phyloP scores from a whole-genome alignment of 371 early-diverging fungal species.

The Funneliformis caledonium region DNA sequence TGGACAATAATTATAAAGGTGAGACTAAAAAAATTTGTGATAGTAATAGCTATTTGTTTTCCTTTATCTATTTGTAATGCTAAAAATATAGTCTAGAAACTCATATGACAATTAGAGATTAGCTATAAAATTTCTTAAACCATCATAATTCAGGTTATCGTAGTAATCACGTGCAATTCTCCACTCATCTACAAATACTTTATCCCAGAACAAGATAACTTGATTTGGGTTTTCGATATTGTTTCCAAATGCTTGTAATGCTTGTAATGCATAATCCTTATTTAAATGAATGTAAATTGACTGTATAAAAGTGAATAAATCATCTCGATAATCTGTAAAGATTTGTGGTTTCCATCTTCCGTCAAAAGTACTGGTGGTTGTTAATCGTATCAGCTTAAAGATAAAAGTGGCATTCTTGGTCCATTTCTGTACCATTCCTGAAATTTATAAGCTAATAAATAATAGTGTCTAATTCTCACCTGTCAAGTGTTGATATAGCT shows the following conservation, averaged over 20 bases:
- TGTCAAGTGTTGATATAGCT: background rate
- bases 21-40: too few relatives aligned
- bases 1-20: too few relatives aligned
- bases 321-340: background rate
- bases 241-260: background rate
- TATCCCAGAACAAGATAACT: constrained; percentile 1
- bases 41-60: too few relatives aligned
- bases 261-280: constrained; percentile 2
- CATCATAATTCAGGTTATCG: constrained; percentile 3
- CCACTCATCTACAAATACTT: constrained; percentile 16
- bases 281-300: constrained; percentile 5
- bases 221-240: background rate
- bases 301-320: background rate
- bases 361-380: background rate
- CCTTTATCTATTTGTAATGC: too few relatives aligned
- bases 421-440: background rate
- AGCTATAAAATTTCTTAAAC: background rate
- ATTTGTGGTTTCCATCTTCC: background rate
- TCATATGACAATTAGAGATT: too few relatives aligned
- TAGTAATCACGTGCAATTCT: background rate
- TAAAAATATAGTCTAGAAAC: too few relatives aligned
- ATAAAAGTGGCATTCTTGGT: constrained; percentile 11
- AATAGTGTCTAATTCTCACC: background rate
- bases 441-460: background rate
- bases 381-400: background rate